Evolutionary conservation across 1,139 yeast species (phyloP), one percentile per base, ranked within the genome.

Genomic region (Debaryomyces nepalensis): DNA sequence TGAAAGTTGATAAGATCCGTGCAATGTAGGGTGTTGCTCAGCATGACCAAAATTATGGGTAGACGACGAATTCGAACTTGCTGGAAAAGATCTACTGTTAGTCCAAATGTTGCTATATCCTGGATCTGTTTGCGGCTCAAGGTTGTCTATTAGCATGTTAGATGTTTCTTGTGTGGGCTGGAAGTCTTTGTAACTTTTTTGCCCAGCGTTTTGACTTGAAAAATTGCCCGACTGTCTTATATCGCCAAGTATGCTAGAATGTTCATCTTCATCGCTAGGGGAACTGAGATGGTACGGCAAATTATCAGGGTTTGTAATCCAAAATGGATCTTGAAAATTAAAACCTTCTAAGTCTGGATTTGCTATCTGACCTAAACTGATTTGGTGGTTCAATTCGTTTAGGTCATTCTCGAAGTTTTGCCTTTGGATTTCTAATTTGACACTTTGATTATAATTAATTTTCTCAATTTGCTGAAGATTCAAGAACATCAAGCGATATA

Each of bases 301-400:
- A 44, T 68, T 68, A 37, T 69, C 75, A 0, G 75, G 74, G 41
- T 66, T 67, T 2, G 74, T 63, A 37, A 68, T 58, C 77, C 77
- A 72, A 43, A 70, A 71, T 6, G 77, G 77, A 50, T 72, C 77
- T 39, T 58, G 60, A 35, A 69, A 52, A 38, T 69, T 65, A 47
- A 68, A 63, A 5, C 67, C 65, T 19, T 54, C 54, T 27, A 58
- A 52, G 9, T 44, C 47, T 14, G 37, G 7, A 8, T 32, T 37
- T 4, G 37, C 11, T 4, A 12, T 24, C 10, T 34, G 2, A 4
- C 27, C 36, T 22, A 24, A 22, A n/a, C 11, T 24, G 16, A 34
- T 22, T 23, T 34, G 37, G 2, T 4, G 5, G 15, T 34, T 21
- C 11, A 34, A 19, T 34, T 22, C 37, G 16, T 34, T 24, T 9